Evolutionary conservation across 2,329 filamentous ascomycete genomes (phyloP), one percentile per base, ranked within the genome.

Genomic region (Penicillium fuscoglaucum): DNA sequence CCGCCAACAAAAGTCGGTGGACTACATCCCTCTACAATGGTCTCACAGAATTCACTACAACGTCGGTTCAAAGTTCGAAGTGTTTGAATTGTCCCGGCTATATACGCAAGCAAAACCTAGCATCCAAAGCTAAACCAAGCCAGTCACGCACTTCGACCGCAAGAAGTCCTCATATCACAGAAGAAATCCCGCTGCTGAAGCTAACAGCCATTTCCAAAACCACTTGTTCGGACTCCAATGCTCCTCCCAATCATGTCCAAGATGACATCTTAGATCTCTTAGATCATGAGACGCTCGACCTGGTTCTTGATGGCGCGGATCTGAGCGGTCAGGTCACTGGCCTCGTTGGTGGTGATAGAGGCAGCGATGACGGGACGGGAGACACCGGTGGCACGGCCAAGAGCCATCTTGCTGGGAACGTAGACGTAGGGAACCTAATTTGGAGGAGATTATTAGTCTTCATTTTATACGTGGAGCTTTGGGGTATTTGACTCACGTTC

Each of bases 231-330:
- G 33, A 29, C 9, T 49, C 35, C 44, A 28, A 31, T 33, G 8
- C 15, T 55, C 44, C 24, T 31, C 33, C 39, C 39, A 7, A 40
- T 40, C 26, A 39, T 41, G 15, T 24, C 44, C 7, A 48, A 48
- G 4, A 33, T 9, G 13, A 40, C 26, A 55, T 49, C 52, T 55
- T 55, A 55, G 35, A 55, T 40, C 52, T 33, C 43, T 55, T 55
- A 55, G 52, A 55, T 48, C 52, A 49, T 55, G 52, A 55, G 44
- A 49, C 52, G 52, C 52, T 55, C 88, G 64, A 98, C 90, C 87
- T 96, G 96, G 79, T 96, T 90, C 83, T 93, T 96, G 72, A 97
- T 83, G 66, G 87, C 84, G 70, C 90, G 85, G 78, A 98, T 97
- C 83, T 96, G 91, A 72, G 86, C 85, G 78, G 88, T 90, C 60